Evolutionary conservation across 1,284 basidiomycete species (phyloP).

Genomic region (Mycosarcoma mackinlayi): DNA sequence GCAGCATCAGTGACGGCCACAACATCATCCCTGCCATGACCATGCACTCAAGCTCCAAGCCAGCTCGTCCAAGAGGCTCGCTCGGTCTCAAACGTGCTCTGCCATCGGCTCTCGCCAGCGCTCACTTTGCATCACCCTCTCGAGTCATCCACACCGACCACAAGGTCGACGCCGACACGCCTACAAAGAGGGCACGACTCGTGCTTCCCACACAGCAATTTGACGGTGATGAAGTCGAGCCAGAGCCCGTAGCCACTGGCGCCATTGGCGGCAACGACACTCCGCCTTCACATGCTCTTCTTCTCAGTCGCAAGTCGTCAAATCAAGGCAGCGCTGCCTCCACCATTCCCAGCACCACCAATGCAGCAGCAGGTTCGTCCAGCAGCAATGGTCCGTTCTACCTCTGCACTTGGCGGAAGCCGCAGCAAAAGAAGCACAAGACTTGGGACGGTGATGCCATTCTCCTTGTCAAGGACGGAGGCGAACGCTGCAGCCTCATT

Average conservation of each 20-base stretch:
- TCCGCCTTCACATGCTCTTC: slow-evolving; percentile 31
- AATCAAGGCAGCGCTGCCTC: slow-evolving; percentile 2
- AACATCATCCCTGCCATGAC: not conserved
- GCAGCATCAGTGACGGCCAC: too few relatives aligned
- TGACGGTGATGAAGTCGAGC: slow-evolving; percentile 7
- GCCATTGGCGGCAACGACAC: slow-evolving; percentile 10
- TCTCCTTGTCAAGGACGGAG: slow-evolving; percentile 53
- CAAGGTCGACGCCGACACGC: not conserved
- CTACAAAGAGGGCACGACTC: slow-evolving; percentile 32
- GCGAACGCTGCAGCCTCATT: slow-evolving; percentile 49
- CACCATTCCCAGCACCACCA: not conserved
- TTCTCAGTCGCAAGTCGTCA: slow-evolving; percentile 24
- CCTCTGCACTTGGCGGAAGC: slow-evolving; percentile 73
- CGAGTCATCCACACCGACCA: slow-evolving; percentile 1
- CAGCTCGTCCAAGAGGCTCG: slow-evolving; percentile 29
- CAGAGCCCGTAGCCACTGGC: not conserved
- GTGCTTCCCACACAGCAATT: slow-evolving; percentile 35
- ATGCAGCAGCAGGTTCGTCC: slow-evolving; percentile 16
- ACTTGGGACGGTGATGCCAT: slow-evolving; percentile 79
- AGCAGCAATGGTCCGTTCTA: slow-evolving; percentile 53
- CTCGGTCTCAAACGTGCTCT: slow-evolving; percentile 29
- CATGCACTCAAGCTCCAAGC: too few relatives aligned
- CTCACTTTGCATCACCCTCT: slow-evolving; percentile 11
- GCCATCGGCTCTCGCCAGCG: slow-evolving; percentile 10
- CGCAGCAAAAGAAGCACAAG: slow-evolving; percentile 82